Percentiles rank a stretch among this genome's conserved stretches.
phyloP scores from a whole-genome alignment of 495 filamentous ascomycete genomes.

The Articulospora tetracladia region DNA sequence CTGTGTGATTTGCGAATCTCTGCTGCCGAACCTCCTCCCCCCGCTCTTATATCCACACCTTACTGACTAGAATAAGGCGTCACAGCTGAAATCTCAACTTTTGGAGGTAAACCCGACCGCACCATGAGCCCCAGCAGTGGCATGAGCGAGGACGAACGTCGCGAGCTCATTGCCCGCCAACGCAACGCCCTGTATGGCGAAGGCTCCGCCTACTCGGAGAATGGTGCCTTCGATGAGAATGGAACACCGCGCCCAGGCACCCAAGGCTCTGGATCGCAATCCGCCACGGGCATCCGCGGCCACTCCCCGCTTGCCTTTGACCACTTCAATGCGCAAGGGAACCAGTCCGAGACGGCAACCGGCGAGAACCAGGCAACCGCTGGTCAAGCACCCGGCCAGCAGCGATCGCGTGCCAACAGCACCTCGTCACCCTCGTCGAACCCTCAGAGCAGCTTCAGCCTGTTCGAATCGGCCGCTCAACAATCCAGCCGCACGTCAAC shows the following conservation, averaged over 20 bases:
- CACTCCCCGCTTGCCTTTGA: conserved; percentile 44
- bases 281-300: conserved; percentile 52
- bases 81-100: conserved; percentile 75
- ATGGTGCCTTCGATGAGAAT: conserved; percentile 60
- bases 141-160: conserved; percentile 93
- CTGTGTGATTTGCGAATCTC: conserved; percentile 18
- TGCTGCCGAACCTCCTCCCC: conserved; percentile 20
- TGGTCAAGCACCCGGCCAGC: conserved; percentile 42
- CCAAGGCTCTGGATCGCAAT: conserved; percentile 48
- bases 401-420: conserved; percentile 79
- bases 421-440: conserved; percentile 77
- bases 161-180: conserved; percentile 92
- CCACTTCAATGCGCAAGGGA: conserved; percentile 28
- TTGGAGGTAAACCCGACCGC: conserved; percentile 77
- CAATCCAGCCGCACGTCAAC: conserved; percentile 82
- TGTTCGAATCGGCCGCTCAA: conserved; percentile 65
- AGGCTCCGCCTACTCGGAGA: conserved; percentile 55
- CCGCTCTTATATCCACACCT: conserved; percentile 34
- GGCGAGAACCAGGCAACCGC: conserved; percentile 26
- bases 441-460: conserved; percentile 56
- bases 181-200: conserved; percentile 89
- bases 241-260: conserved; percentile 53
- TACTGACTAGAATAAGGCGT: conserved; percentile 53
- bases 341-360: conserved; percentile 28
- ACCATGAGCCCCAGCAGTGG: conserved; percentile 78